These are phyloP conservation scores for Centrapalus pauciflorus DNA, from an alignment of 129 eudicot genomes.

Conservation along the genomic window DNA sequence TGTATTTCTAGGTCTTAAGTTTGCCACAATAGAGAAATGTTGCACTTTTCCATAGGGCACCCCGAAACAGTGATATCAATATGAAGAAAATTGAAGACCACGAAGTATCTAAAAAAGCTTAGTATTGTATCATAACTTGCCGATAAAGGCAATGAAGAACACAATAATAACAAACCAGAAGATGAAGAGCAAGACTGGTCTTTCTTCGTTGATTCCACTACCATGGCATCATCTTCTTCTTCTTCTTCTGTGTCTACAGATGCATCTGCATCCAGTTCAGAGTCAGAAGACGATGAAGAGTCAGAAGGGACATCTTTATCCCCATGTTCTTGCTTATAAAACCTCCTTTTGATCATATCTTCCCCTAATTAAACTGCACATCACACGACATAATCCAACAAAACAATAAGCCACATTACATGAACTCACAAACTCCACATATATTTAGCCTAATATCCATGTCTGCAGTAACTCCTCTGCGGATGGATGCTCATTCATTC, in stretches of 20 bases:
- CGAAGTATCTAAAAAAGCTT: background rate
- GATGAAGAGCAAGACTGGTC: slow-evolving; percentile 42
- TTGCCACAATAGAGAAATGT: background rate
- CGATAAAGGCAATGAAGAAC: background rate
- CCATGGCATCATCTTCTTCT: slow-evolving; percentile 33
- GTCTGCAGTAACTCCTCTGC: background rate
- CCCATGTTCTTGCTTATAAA: slow-evolving; percentile 75
- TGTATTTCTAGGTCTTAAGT: background rate
- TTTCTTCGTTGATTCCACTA: slow-evolving; percentile 29
- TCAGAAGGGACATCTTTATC: slow-evolving; percentile 69
- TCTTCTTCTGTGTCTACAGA: slow-evolving; percentile 48
- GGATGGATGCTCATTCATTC: background rate
- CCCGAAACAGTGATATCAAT: background rate
- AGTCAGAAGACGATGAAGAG: slow-evolving; percentile 69
- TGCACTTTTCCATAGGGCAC: no score
- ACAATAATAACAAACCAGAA: slow-evolving; percentile 42
- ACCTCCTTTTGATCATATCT: slow-evolving; percentile 85
- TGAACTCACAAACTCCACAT: background rate
- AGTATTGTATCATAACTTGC: background rate
- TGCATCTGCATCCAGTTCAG: slow-evolving; percentile 57
- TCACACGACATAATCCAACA: background rate
- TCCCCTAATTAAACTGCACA: slow-evolving; percentile 6
- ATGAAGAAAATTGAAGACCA: background rate
- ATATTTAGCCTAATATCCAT: background rate
- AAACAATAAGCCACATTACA: background rate